phyloP scores from a whole-genome alignment of 202 grass and related monocot genomes.

The Zizania palustris region DNA sequence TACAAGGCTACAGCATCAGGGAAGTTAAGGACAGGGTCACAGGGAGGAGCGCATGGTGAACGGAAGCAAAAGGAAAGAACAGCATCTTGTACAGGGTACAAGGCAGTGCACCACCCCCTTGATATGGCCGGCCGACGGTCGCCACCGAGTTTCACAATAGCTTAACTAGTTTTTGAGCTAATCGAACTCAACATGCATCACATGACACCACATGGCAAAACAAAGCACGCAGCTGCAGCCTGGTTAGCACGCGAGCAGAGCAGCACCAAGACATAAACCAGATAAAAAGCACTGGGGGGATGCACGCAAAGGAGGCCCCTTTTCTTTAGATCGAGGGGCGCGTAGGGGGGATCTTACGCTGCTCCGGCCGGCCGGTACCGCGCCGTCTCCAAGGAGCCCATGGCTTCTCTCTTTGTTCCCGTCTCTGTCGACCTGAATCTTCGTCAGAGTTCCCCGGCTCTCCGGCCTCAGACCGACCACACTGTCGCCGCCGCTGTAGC shows the following conservation, averaged over 20 bases:
- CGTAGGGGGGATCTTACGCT: conserved; percentile 42
- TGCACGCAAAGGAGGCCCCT: neutral
- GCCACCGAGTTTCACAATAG: neutral
- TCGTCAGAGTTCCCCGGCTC: neutral
- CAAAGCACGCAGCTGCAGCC: conserved; percentile 18
- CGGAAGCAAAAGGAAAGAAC: conserved; percentile 36
- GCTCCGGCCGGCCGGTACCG: conserved; percentile 59
- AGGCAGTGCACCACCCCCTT: neutral
- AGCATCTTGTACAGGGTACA: conserved; percentile 48
- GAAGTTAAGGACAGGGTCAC: too few species aligned
- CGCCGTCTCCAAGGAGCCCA: conserved; percentile 60
- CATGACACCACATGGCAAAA: conserved; percentile 52
- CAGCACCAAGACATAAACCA: conserved; percentile 34
- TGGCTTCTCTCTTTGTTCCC: conserved; percentile 12
- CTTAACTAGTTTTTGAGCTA: conserved; percentile 23
- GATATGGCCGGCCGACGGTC: conserved; percentile 9
- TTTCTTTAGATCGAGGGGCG: conserved; percentile 37
- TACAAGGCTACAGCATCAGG: conserved; percentile 42
- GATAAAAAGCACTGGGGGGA: conserved; percentile 5
- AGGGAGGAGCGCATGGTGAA: conserved; percentile 27
- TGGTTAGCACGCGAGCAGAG: conserved; percentile 44
- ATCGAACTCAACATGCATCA: conserved; percentile 31
- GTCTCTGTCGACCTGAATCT: neutral
- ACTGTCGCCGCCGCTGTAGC: conserved; percentile 32
- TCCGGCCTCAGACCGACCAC: conserved; percentile 35